Evolutionary conservation across 2,329 filamentous ascomycete species (phyloP), one percentile per base, ranked within the genome.

Genomic region (Aphanocladium album): DNA sequence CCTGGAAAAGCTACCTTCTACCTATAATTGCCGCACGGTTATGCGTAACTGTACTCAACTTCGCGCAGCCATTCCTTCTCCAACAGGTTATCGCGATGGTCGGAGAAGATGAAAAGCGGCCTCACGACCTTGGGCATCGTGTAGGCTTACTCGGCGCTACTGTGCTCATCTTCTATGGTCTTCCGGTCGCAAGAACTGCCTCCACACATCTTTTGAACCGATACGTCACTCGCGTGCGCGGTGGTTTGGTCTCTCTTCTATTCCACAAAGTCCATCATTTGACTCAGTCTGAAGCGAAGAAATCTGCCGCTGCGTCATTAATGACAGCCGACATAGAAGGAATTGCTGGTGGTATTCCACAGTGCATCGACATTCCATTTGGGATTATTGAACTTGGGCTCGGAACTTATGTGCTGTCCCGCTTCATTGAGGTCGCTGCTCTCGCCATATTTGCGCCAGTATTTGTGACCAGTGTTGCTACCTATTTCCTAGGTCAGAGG

Each of bases 221-320:
- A n/a, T 64, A 67, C 37, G 70, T 73, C 46, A 69, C 71, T 9
- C 67, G 71, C 63, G 57, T 70, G 25, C 70, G 73, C 16, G 72
- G 68, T 2, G 67, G 65, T 2, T 65, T 76, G 6, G 62, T 73
- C 3, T 75, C 78, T 0, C 72, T 80, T 64, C 75, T 85, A 16
- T 83, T 80, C 63, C 72, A 75, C 17, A 78, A 79, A 62, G 77
- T 76, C 0, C 62, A 77, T 3, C 61, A 64, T 3, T 62, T 77
- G 16, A 67, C 68, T 17, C 64, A 65, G 2, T 64, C 65, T 2
- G 60, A 65, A 1, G 67, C 69, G 5, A 71, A 73, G 21, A 72
- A 75, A 25, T 33, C 58, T 11, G 25, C 52, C 3, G 30, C 30
- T 30, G 59, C 52, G 8, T 11, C n/a, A 27, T 61, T 12, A 43